These are phyloP conservation scores for Ceratobasidium sp. DNA, from an alignment of 1,284 basidiomycete species.

Conservation along the genomic window DNA sequence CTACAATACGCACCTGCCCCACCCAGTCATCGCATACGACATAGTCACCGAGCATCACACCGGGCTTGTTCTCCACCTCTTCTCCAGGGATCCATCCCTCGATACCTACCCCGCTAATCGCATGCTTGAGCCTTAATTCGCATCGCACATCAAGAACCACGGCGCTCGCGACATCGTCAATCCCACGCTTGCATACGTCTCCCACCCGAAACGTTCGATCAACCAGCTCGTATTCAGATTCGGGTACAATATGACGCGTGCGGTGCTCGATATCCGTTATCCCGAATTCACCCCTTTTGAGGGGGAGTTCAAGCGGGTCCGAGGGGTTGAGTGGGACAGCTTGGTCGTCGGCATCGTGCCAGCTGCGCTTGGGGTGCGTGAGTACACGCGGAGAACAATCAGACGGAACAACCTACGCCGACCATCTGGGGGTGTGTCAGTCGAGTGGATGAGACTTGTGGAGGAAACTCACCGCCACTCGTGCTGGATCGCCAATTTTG, in stretches of 20 bases:
- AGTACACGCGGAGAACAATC: not conserved
- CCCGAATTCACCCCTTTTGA: conserved; percentile 79
- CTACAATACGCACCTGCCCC: conserved; percentile 61
- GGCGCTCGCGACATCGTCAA: conserved; percentile 76
- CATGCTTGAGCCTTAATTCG: conserved; percentile 73
- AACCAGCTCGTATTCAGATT: conserved; percentile 71
- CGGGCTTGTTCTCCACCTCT: conserved; percentile 64
- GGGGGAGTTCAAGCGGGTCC: conserved; percentile 76
- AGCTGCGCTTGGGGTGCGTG: conserved; percentile 64
- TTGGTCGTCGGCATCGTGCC: conserved; percentile 78
- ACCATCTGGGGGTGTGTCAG: conserved; percentile 27
- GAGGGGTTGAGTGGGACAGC: conserved; percentile 53
- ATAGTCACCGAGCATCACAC: conserved; percentile 79
- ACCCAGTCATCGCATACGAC: conserved; percentile 86
- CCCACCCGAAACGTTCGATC: conserved; percentile 80
- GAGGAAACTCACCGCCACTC: conserved; percentile 47
- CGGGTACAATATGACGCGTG: conserved; percentile 72
- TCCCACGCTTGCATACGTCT: conserved; percentile 80
- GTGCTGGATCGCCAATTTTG: conserved; percentile 51
- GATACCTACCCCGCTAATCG: conserved; percentile 67
- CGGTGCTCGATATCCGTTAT: conserved; percentile 69
- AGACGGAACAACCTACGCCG: conserved; percentile 16
- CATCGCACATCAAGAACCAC: conserved; percentile 70
- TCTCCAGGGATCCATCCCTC: conserved; percentile 67
- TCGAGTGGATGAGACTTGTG: conserved; percentile 44